Evolutionary conservation across 768 basidiomycete genomes (phyloP), one percentile per base, ranked within the genome.

Genomic region (Rhodotorula toruloides): DNA sequence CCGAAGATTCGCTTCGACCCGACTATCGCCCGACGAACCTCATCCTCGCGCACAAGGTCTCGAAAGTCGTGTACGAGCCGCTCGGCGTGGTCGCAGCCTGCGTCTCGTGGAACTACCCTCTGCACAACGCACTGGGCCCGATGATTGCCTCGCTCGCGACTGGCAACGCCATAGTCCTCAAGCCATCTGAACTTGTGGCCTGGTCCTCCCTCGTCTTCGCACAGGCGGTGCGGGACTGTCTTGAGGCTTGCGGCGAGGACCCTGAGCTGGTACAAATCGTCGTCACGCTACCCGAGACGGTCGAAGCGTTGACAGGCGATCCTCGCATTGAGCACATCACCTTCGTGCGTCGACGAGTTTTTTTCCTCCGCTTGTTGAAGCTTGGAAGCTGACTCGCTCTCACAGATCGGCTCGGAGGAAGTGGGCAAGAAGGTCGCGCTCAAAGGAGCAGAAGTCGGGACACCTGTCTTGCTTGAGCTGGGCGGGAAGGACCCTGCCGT

Each of bases 71-170:
- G 73, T 94, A 90, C 74, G 90, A 96, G 70, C 94, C 94, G 27
- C 82, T 91, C 29, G 96, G 96, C 32, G 89, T 94, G 1, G 89
- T 96, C 21, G 86, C 89, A 50, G 96, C 86, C 5, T 87, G 94
- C 63, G 91, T 97, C 8, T 93, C 91, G 0, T 97, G 92, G 64
- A 71, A 71, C 58, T 71, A 71, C 58, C 49, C 58, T 25, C 37
- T 91, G 73, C 94, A 98, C 77, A 98, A 98, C 75, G 84, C 88
- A 1, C 88, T 91, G 83, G 92, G 91, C 2, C 94, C 94, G 3
- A 91, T 99, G 63, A 80, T 98, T 37, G 90, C 94, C 11, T 83
- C 87, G 14, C 82, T 99, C 44, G 94, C 96, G 76, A 82, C 92
- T 13, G 96, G 94, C 10, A 94, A 98, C 75, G 86, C 83, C 31